Conservation (phyloP, 2,329 filamentous ascomycete genomes). For the Colletotrichum sp. region DNA sequence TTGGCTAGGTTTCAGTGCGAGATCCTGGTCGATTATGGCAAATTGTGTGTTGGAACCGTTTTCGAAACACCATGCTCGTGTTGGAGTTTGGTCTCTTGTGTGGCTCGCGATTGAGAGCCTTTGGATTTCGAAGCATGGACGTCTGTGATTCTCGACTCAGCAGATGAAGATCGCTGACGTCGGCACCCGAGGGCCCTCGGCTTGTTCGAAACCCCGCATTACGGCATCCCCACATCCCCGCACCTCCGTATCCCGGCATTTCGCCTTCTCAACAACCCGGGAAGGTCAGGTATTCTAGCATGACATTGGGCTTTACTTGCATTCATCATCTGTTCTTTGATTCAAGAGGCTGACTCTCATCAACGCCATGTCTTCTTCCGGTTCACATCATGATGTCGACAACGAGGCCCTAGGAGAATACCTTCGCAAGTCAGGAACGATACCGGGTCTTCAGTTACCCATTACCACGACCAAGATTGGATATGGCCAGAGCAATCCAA, state of each 20-base stretch:
- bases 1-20: not conserved
- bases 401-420: not conserved
- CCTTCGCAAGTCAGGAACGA: not conserved
- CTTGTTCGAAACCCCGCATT: not conserved
- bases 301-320: not conserved
- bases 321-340: not conserved
- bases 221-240: not conserved
- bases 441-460: not conserved
- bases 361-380: not conserved
- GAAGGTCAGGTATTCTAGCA: not conserved
- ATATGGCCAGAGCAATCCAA: not conserved
- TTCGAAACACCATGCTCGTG: not conserved
- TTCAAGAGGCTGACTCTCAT: not conserved
- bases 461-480: not conserved
- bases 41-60: not conserved
- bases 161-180: not conserved
- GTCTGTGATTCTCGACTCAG: not conserved
- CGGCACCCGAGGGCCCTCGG: not conserved
- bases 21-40: not conserved
- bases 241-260: not conserved
- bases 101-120: rapidly evolving
- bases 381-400: not conserved
- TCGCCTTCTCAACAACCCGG: not conserved
- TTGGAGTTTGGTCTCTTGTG: not conserved
- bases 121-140: not conserved